A percentile compares a stretch with the other conserved stretches of the same genome.
Evolutionary conservation across 2,329 filamentous ascomycete species (phyloP).

Genomic region (Fusarium buxicola): DNA sequence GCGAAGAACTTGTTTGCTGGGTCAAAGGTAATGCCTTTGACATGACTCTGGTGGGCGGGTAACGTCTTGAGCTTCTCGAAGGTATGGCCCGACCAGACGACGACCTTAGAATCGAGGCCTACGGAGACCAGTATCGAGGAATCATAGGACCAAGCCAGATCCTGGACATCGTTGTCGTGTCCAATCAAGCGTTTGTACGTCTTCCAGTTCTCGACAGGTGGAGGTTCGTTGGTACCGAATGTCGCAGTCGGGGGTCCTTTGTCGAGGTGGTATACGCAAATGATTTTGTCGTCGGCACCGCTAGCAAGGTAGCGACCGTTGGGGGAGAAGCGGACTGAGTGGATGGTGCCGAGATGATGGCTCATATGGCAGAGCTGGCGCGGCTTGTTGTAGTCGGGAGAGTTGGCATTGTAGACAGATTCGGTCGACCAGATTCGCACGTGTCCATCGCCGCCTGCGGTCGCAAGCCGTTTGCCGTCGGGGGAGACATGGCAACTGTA

Average conservation of each 20-base stretch:
- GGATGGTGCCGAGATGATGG: conserved; percentile 97
- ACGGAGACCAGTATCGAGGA: conserved; percentile 96
- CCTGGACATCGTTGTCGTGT: conserved; percentile 98
- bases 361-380: conserved; percentile 98
- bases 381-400: conserved; percentile 78
- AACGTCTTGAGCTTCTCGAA: conserved; percentile 98
- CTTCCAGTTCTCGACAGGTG: conserved; percentile 97
- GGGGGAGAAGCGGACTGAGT: conserved; percentile 95
- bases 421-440: conserved; percentile 98
- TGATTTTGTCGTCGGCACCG: conserved; percentile 98
- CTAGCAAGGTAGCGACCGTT: conserved; percentile 96
- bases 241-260: conserved; percentile 81
- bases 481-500: conserved; percentile 98
- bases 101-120: conserved; percentile 95
- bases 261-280: conserved; percentile 95
- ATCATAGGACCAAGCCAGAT: conserved; percentile 96
- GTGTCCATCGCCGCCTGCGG: conserved; percentile 95
- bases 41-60: conserved; percentile 93
- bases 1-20: conserved; percentile 99
- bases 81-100: conserved; percentile 97
- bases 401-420: conserved; percentile 84
- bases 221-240: conserved; percentile 90
- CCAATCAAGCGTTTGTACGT: conserved; percentile 93
- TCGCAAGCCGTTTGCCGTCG: conserved; percentile 90
- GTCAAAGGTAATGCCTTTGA: conserved; percentile 98